A percentile compares a stretch with the other conserved stretches of the same genome.
Conservation (phyloP, 2,329 filamentous ascomycete genomes). For the Diaporthe batatas region DNA sequence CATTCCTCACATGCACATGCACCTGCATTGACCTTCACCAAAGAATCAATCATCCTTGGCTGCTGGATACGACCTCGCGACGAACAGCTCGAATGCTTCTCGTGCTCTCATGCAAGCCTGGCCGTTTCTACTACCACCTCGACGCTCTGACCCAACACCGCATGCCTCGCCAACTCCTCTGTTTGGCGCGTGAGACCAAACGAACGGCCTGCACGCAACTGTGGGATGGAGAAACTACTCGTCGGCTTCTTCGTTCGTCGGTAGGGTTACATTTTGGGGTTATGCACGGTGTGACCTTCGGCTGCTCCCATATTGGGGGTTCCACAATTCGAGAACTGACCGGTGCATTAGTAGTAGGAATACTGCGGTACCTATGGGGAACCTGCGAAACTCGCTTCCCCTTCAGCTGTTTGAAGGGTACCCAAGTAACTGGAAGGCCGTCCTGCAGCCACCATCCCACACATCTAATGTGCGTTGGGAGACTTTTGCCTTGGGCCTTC, state of each 20-base stretch:
- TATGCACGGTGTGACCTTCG: slow-evolving; percentile 32
- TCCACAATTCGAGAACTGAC: slow-evolving; percentile 41
- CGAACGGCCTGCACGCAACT: neutral
- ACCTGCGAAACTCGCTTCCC: slow-evolving; percentile 57
- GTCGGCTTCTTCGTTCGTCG: slow-evolving; percentile 1
- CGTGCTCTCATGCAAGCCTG: slow-evolving; percentile 2
- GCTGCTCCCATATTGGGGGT: slow-evolving; percentile 36
- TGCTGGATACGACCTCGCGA: slow-evolving; percentile 17
- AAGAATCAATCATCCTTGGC: neutral
- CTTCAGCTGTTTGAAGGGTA: slow-evolving; percentile 53
- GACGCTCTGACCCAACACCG: slow-evolving; percentile 17
- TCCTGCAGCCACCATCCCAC: slow-evolving; percentile 1
- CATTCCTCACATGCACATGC: slow-evolving; percentile 26
- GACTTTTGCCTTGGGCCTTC: neutral
- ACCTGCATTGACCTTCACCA: slow-evolving; percentile 22
- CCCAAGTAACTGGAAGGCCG: slow-evolving; percentile 1
- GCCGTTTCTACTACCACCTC: neutral
- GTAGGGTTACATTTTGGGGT: slow-evolving; percentile 30
- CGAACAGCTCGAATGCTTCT: slow-evolving; percentile 10
- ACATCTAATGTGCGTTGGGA: neutral
- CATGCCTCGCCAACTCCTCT: neutral
- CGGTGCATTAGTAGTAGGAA: slow-evolving; percentile 1
- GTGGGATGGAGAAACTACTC: slow-evolving; percentile 1
- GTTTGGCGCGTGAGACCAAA: slow-evolving; percentile 15
- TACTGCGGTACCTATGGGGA: slow-evolving; percentile 39